phyloP scores from a whole-genome alignment of 73 alveolate genomes.

The Tetrahymena borealis region DNA sequence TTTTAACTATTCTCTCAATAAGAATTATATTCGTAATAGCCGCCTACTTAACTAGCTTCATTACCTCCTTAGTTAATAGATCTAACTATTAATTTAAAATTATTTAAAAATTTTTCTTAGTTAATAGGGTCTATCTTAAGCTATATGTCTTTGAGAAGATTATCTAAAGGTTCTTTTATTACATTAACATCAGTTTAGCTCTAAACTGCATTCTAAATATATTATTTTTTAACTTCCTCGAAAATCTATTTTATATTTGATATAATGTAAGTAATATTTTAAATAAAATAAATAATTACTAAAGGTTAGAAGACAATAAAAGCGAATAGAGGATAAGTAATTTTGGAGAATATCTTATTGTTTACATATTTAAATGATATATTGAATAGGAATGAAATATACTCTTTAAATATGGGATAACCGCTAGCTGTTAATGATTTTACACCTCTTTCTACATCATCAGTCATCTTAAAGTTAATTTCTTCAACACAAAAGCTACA shows the following conservation, averaged over 20 bases:
- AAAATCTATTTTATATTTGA: neutral
- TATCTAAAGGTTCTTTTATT: neutral
- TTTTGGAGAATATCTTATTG: neutral
- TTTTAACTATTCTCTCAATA: too few species aligned
- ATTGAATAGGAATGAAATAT: neutral
- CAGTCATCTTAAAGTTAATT: neutral
- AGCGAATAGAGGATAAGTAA: neutral
- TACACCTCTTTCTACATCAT: neutral
- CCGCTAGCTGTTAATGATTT: neutral
- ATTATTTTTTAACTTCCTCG: neutral
- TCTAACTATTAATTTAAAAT: neutral
- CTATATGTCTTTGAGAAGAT: neutral
- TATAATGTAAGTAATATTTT: neutral
- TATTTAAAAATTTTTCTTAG: neutral
- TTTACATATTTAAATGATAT: neutral
- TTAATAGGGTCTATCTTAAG: neutral
- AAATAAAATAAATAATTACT: neutral
- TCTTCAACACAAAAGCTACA: neutral
- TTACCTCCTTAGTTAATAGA: neutral
- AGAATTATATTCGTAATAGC: neutral
- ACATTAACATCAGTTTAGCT: neutral
- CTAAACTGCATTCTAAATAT: neutral
- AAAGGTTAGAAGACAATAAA: neutral
- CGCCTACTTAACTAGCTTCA: neutral
- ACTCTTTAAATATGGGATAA: neutral